Evolutionary conservation across 1,139 yeast genomes (phyloP).

Genomic region (Nakaseomyces sp.): DNA sequence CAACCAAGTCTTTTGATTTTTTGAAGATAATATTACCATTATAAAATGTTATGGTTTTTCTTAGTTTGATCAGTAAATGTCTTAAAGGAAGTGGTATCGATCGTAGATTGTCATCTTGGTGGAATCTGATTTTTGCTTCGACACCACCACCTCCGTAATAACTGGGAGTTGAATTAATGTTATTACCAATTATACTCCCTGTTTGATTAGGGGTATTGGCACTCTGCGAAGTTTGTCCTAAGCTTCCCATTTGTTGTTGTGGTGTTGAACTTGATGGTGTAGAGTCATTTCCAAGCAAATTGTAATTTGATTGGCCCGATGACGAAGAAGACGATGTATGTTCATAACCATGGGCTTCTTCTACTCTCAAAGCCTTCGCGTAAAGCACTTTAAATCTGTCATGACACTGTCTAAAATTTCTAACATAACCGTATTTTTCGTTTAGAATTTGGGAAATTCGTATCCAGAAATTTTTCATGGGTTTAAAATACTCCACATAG

Average conservation of each 20-base stretch:
- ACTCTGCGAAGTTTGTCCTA: conserved; percentile 5
- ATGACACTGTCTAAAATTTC: conserved; percentile 24
- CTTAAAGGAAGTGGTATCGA: conserved; percentile 1
- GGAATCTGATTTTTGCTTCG: not conserved
- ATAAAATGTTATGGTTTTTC: conserved; percentile 14
- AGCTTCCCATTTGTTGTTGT: not conserved
- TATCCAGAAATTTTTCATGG: conserved; percentile 25
- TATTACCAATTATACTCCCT: not conserved
- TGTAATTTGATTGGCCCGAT: not conserved
- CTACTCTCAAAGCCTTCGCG: conserved; percentile 14
- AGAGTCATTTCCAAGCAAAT: not conserved
- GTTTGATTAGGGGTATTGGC: conserved; percentile 1
- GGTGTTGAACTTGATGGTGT: conserved; percentile 4
- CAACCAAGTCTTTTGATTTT: not conserved
- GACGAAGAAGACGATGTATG: conserved; percentile 1
- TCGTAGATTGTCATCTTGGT: conserved; percentile 2
- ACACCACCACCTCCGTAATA: not conserved
- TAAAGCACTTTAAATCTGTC: conserved; percentile 22
- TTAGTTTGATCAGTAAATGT: conserved; percentile 12
- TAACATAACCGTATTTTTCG: conserved; percentile 12
- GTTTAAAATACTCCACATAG: conserved; percentile 22
- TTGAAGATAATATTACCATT: conserved; percentile 20
- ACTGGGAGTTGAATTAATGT: not conserved
- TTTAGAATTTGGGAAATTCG: conserved; percentile 15
- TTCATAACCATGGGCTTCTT: not conserved